These are phyloP conservation scores for Edaphochlamys debaryana DNA, from an alignment of 139 green algal species.

Conservation along the genomic window DNA sequence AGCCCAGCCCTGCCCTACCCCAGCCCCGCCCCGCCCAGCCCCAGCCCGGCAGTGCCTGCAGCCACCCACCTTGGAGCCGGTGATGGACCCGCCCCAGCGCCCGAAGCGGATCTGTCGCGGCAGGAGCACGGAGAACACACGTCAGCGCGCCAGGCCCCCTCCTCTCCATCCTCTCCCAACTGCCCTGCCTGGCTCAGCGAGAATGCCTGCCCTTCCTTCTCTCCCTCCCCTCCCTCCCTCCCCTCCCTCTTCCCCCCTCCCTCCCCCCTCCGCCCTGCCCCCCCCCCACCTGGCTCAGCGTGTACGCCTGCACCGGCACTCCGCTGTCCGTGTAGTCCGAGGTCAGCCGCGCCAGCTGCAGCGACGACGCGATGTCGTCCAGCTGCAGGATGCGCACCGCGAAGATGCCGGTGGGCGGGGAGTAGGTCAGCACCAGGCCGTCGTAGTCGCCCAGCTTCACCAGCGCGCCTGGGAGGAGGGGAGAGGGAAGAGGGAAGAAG, in stretches of 20 bases:
- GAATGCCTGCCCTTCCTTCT: no score
- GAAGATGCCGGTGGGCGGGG: constrained; percentile 22
- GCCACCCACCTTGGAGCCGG: constrained; percentile 40
- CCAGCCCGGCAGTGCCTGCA: no score
- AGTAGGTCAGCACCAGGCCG: constrained; percentile 33
- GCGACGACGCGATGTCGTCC: constrained; percentile 7
- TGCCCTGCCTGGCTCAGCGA: no score
- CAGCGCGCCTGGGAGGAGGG: constrained; percentile 23
- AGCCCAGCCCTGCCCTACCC: no score
- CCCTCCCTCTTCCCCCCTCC: no score
- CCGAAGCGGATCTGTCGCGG: constrained; percentile 19
- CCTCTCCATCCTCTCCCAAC: no score
- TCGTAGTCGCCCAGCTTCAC: constrained; percentile 52
- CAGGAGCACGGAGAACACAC: no score
- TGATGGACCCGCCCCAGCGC: constrained; percentile 50
- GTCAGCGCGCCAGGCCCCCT: no score
- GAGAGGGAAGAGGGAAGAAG: neutral
- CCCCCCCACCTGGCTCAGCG: constrained; percentile 18
- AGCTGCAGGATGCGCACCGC: constrained; percentile 36
- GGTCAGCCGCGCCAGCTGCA: constrained; percentile 35
- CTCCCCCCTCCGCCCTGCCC: neutral
- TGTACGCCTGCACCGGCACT: constrained; percentile 36
- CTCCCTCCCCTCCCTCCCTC: no score
- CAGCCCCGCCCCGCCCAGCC: no score
- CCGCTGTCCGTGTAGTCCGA: constrained; percentile 44